Base-by-base conservation (phyloP, 257 asterid genomes). In the Nicotiana knightiana region DNA sequence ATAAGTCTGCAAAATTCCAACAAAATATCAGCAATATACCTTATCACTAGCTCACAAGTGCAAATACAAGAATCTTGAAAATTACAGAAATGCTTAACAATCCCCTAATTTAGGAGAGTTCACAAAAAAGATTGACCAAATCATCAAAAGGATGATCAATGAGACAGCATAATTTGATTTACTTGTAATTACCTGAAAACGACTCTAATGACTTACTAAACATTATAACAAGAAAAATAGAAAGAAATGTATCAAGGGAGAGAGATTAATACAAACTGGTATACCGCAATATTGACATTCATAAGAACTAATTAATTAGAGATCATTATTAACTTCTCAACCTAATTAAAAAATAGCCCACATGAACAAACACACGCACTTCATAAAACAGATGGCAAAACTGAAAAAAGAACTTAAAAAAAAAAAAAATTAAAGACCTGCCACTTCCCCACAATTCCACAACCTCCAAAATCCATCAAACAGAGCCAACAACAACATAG, bases 1-100 rank as follows among this genome's bases (percentile, higher is more conserved):
- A 80, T 88, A 96, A 12, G 99, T 96, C 99, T 96, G 96, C 91
- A 88, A 82, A 55, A 35, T 84, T 51, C 33, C 15, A n/a, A 63
- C 18, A 33, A 67, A 9, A 24, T 64, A 81, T 65, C n/a, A 76
- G 58, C 64, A 35, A 83, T 61, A 30, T 54, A 15, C 51, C 77
- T 15, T 28, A 65, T 73, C 62, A 43, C 24, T 9, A 66, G 57
- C 10, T 46, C 7, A 6, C 33, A 67, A 67, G 1, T 9, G 39
- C 24, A 67, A 71, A 67, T 46, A 46, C 3, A 17, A 24, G 59
- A 71, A 46, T 71, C 37, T 21, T 43, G 59, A 71, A 21, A 71
- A 71, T 46, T 71, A 71, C 61, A 39, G 7, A 71, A 46, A 6
- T 57, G 9, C 24, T 24, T 33, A 15, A 59, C 10, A 21, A 7